A percentile compares a stretch with the other conserved stretches of the same genome.
Evolutionary conservation across 495 filamentous ascomycete genomes (phyloP).

Genomic region (Paragyromitra xinjiangensis): DNA sequence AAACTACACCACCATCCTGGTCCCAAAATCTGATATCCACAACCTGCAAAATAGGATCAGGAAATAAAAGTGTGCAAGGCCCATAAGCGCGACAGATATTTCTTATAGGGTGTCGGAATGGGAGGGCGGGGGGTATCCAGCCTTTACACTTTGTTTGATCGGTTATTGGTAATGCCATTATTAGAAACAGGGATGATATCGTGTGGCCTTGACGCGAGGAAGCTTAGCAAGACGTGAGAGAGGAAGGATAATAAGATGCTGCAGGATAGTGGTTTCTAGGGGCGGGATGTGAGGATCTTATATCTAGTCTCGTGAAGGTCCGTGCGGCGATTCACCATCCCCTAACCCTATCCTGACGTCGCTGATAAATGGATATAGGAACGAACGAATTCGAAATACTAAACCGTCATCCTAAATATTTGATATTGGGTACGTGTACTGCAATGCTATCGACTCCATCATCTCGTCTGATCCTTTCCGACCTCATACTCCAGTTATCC

Average conservation of each 20-base stretch:
- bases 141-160: neutral
- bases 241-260: neutral
- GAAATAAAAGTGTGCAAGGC: neutral
- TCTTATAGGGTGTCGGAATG: neutral
- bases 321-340: neutral
- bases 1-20: neutral
- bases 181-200: neutral
- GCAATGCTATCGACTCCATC: neutral
- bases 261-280: neutral
- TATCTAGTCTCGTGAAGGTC: neutral
- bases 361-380: neutral
- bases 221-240: neutral
- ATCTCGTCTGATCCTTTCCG: conserved; percentile 31
- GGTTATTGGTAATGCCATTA: neutral
- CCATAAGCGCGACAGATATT: neutral
- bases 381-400: neutral
- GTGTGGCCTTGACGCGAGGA: neutral
- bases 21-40: neutral
- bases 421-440: neutral
- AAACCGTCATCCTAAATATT: neutral
- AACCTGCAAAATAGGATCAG: neutral
- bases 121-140: neutral
- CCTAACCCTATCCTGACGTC: neutral
- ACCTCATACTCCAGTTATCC: conserved; percentile 34
- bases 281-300: neutral